Evolutionary conservation across 225 moss, liverwort and hornwort genomes (phyloP), one percentile per base, ranked within the genome.

Genomic region (Physcomitrium patens): DNA sequence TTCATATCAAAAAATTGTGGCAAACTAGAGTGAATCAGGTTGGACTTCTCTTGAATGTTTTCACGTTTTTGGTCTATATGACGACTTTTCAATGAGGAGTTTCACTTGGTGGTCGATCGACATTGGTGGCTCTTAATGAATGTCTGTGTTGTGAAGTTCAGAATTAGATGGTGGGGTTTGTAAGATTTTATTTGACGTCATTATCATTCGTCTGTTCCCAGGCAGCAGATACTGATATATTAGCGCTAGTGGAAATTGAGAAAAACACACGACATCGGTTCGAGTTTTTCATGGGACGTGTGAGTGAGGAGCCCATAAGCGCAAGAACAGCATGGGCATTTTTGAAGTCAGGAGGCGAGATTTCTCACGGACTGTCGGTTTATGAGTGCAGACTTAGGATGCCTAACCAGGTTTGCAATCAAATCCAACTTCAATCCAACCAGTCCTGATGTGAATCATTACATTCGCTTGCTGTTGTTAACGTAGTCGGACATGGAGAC

Each of bases 11-110:
- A 55, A 99, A 93, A 75, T 75, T 99, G 63, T 99, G 97, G 97
- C 97, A 99, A 78, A 99, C 97, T 24, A 86, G 95, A 89, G 97
- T 99, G 54, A 94, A 87, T 67, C 97, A 96, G 94, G 96, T 94
- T 50, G 72, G 75, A 58, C 52, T 17, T 61, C 50, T 44, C 49
- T 11, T 28, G 9, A 18, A 43, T 42, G 12, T 52, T 65, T 23
- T 73, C 45, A 20, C 57, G 61, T 52, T 64, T 50, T 59, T 37
- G 31, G 51, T 76, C 17, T 26, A 15, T 58, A 60, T 80, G 72
- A 31, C 37, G 31, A 37, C 31, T 7, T 37, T 37, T 4, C 2
- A 4, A 37, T 7, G 31, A 4, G 31, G 31, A 4, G 4, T 37
- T 37, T 7, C 31, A 37, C 7, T 37, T 37, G 7, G 31, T 8